Evolutionary conservation across 2,329 filamentous ascomycete species (phyloP), one percentile per base, ranked within the genome.

Genomic region (Volutella citrinella): DNA sequence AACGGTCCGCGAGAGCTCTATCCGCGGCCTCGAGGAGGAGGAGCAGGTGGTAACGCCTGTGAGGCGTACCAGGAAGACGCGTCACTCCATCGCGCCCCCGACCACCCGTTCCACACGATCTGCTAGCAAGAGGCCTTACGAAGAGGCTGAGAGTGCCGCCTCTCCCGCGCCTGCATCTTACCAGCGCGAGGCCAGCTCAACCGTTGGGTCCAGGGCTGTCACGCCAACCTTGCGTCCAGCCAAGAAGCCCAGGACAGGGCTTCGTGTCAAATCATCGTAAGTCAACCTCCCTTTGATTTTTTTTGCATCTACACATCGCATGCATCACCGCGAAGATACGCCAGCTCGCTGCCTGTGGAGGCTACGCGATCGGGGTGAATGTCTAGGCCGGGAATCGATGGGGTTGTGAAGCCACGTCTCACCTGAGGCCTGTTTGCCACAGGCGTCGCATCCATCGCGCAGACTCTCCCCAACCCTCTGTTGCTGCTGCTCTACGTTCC

Each of bases 251-350:
- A 75, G 78, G 55, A 73, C 71, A 33, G 79, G 78, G 23, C 69
- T 78, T 40, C 78, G 81, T 47, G 72, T 83, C 54, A 84, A 85
- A 64, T 76, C 72, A 59, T 85, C 82, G 81, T 82, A 66, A 74
- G 79, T 80, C 43, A 42, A 24, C 27, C 30, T 36, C 27, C 24
- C 21, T 19, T 12, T 25, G 17, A 43, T 40, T 24, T 27, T 10
- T 17, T 16, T 28, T 28, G 17, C 19, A 6, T 15, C 35, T 24
- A 21, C 27, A n/a, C 22, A 36, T 21, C 14, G 15, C 13, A 9
- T 10, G 17, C 25, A 23, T 34, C 27, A 32, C 42, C 14, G n/a
- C n/a, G n/a, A n/a, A n/a, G n/a, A n/a, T n/a, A n/a, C n/a, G n/a
- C n/a, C n/a, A n/a, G n/a, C n/a, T n/a, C n/a, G n/a, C n/a, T n/a